Conservation (phyloP, 1,284 basidiomycete genomes). For the Caloboletus firmus region DNA sequence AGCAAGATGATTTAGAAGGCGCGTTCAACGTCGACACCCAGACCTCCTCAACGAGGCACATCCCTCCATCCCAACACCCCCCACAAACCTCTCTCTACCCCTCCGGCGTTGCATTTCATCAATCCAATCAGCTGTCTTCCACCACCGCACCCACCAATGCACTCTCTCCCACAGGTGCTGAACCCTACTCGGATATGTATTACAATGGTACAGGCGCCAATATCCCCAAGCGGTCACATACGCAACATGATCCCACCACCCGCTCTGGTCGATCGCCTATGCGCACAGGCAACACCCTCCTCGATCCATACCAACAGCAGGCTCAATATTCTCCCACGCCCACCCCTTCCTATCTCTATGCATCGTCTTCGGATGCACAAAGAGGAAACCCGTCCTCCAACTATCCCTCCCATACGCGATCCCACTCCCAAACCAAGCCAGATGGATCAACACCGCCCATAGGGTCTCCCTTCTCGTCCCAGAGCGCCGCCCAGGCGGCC, state of each 20-base stretch:
- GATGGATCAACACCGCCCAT: constrained; percentile 56
- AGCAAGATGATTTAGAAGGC: constrained; percentile 69
- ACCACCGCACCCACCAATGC: constrained; percentile 36
- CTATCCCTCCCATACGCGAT: constrained; percentile 61
- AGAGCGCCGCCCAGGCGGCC: constrained; percentile 37
- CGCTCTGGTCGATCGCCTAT: constrained; percentile 61
- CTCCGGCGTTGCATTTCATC: constrained; percentile 55
- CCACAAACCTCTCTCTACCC: constrained; percentile 55
- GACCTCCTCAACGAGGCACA: constrained; percentile 38
- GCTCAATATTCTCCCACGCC: constrained; percentile 62
- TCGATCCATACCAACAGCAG: constrained; percentile 71
- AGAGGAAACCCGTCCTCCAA: constrained; percentile 39
- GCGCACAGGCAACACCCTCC: constrained; percentile 51
- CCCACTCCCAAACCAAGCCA: constrained; percentile 57
- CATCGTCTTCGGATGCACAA: constrained; percentile 46
- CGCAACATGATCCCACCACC: constrained; percentile 51
- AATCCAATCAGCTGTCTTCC: constrained; percentile 40
- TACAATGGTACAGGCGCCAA: constrained; percentile 51
- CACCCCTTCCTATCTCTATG: constrained; percentile 52
- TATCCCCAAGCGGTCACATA: constrained; percentile 56
- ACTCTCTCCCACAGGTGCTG: constrained; percentile 39
- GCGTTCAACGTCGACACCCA: constrained; percentile 57
- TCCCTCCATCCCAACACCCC: constrained; percentile 38
- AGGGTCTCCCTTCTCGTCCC: constrained; percentile 54
- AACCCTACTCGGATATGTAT: constrained; percentile 65